Base-by-base conservation (phyloP, 1,284 basidiomycete genomes). In the Mycosarcoma maydis region DNA sequence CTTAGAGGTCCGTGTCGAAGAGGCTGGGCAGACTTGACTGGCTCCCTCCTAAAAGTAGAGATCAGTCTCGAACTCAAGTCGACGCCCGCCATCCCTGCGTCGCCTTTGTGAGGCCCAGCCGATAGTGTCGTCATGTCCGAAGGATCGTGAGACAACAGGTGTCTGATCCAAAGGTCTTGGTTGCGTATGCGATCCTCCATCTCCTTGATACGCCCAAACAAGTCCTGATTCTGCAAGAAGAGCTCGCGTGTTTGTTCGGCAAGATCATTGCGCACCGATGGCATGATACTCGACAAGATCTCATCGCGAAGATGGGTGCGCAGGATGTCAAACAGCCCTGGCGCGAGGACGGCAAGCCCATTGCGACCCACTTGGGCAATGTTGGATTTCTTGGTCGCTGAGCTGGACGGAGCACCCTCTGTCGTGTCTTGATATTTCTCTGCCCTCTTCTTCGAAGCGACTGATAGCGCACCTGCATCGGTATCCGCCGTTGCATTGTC, bases 191-290 rank as follows among this genome's bases (percentile, higher is more conserved):
- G 61, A 16, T 71, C 68, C 40, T 71, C 68, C 56, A 71, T 51
- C 40, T 60, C 68, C 42, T 57, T 60, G 36, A 71, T 37, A 9
- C 68, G 62, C 13, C 45, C 55, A 32, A 71, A 62, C 19, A 71
- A 40, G 33, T 71, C 62, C 33, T 71, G 62, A 24, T 71, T 66
- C 33, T 71, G 68, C 34, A 71, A n/a, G 26, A 66, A 50, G 17
- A 71, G 62, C 54, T 71, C 68, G 24, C 62, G 53, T 3, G 68
- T 66, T 43, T 71, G 68, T 47, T 71, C 68, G 3, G 62, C 51
- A n/a, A 71, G 37, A 33, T 71, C 68, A 42, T 48, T 66, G 26
- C 68, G 61, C 29, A 71, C 55, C 24, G 64, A 52, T 1, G 68
- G 68, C 62, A 71, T 65, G 62, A 66, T 66, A 38, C 62, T 59